Evolutionary conservation across 163 green algal species (phyloP), one percentile per base, ranked within the genome.

Genomic region (Coccomyxa subellipsoidea): DNA sequence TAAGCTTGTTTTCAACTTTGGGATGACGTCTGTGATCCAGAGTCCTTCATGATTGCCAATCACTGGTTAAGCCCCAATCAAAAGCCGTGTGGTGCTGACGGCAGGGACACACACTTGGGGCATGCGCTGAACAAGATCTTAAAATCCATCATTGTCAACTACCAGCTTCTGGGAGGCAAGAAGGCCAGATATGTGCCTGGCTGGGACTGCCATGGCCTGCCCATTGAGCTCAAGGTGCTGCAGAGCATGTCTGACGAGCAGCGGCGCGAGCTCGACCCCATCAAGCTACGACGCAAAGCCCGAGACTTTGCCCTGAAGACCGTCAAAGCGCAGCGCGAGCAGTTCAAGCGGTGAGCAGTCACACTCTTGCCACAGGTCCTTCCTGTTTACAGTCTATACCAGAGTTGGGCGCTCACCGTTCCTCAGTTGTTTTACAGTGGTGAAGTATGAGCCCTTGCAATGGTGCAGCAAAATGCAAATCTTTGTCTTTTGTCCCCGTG

Each of bases 191-290:
- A 78, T 69, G 77, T 82, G 54, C 83, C 97, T 0, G 97, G 97
- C 5, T 99, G 97, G 97, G 97, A 99, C 91, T 97, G 92, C 77
- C 97, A 99, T 87, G 97, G 97, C 3, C 92, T 99, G 69, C 97
- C 97, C 54, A 99, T 99, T 78, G 97, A 99, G 92, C 92, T 99
- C 31, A 99, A 99, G 84, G 93, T 94, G 75, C 88, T 95, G 75
- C 94, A 94, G 85, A 81, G 38, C 3, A 89, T 95, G 84, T 87
- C 85, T 18, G 82, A 89, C 10, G 90, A 92, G 40, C 89, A 95
- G 85, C 84, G 94, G 4, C 85, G 84, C 69, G 78, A 75, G 21
- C 88, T 98, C 76, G 93, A 85, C 21, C 85, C 94, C 15, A 84
- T 98, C 73, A 91, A 93, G 77, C 90, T 99, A 76, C 88, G 97